Evolutionary conservation across 805 yeast species (phyloP).

Genomic region (Candida boleticola): DNA sequence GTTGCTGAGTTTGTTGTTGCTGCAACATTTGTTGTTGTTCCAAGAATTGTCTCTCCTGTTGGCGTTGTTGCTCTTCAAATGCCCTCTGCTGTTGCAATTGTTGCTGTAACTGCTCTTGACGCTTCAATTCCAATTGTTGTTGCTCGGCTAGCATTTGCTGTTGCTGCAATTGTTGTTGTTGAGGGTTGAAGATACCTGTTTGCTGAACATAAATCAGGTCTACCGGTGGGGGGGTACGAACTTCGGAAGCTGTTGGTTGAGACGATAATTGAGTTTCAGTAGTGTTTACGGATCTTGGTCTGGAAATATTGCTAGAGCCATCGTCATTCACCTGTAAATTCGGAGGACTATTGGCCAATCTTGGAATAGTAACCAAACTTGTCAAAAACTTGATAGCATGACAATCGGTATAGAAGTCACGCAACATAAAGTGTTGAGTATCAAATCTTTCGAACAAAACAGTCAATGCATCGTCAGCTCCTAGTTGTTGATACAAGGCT

Average conservation of each 20-base stretch:
- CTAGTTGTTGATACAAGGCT: constrained; percentile 74
- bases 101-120: constrained; percentile 63
- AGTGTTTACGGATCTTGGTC: constrained; percentile 22
- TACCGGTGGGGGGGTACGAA: constrained; percentile 36
- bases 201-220: constrained; percentile 48
- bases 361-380: constrained; percentile 77
- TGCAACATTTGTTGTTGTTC: constrained; percentile 65
- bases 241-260: constrained; percentile 40
- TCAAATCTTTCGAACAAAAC: constrained; percentile 72
- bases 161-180: constrained; percentile 14
- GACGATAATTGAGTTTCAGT: constrained; percentile 34
- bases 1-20: constrained; percentile 68
- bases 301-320: constrained; percentile 29
- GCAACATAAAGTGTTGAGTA: constrained; percentile 67
- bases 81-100: constrained; percentile 70
- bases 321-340: constrained; percentile 50
- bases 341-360: constrained; percentile 59
- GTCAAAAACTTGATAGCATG: constrained; percentile 79
- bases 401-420: constrained; percentile 88
- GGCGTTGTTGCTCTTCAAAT: constrained; percentile 72
- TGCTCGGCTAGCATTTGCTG: constrained; percentile 61
- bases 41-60: constrained; percentile 65
- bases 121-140: constrained; percentile 62
- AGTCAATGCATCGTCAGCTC: constrained; percentile 70
- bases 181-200: constrained; percentile 48